Conservation (phyloP, 2,329 filamentous ascomycete genomes). For the Sporothrix sp. region DNA sequence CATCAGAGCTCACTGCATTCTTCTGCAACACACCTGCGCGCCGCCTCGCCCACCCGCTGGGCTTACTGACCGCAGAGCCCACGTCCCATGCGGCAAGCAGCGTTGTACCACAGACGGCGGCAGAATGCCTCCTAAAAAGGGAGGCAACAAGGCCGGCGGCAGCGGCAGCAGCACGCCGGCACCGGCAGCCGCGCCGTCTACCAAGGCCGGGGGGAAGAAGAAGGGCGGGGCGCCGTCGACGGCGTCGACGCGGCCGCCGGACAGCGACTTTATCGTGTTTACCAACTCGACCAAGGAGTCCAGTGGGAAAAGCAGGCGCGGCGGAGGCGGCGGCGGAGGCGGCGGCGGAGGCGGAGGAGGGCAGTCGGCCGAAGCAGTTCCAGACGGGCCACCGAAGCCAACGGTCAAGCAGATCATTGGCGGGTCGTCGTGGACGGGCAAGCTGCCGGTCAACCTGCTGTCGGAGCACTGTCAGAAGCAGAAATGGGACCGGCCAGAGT, state of each 20-base stretch:
- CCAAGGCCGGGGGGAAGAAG: conserved; percentile 12
- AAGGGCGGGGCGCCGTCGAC: background rate
- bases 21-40: too few species aligned
- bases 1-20: too few species aligned
- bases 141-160: conserved; percentile 8
- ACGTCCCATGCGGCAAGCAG: background rate
- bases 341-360: background rate
- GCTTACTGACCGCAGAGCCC: too few species aligned
- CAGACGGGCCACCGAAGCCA: conserved; percentile 43
- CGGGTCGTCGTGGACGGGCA: conserved; percentile 93
- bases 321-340: background rate
- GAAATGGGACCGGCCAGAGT: conserved; percentile 90
- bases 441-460: conserved; percentile 85
- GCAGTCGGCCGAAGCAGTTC: conserved; percentile 21
- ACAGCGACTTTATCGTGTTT: conserved; percentile 47
- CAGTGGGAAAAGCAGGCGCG: conserved; percentile 29
- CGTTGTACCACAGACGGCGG: conserved; percentile 3
- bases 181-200: conserved; percentile 2
- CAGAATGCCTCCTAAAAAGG: conserved; percentile 16
- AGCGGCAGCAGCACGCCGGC: conserved; percentile 11
- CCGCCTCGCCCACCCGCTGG: too few species aligned
- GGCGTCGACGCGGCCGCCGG: conserved; percentile 26
- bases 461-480: conserved; percentile 93
- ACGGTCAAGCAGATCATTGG: conserved; percentile 77
- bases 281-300: conserved; percentile 48